These are phyloP conservation scores for Filobasidium floriforme DNA, from an alignment of 768 basidiomycete genomes.

Conservation along the genomic window DNA sequence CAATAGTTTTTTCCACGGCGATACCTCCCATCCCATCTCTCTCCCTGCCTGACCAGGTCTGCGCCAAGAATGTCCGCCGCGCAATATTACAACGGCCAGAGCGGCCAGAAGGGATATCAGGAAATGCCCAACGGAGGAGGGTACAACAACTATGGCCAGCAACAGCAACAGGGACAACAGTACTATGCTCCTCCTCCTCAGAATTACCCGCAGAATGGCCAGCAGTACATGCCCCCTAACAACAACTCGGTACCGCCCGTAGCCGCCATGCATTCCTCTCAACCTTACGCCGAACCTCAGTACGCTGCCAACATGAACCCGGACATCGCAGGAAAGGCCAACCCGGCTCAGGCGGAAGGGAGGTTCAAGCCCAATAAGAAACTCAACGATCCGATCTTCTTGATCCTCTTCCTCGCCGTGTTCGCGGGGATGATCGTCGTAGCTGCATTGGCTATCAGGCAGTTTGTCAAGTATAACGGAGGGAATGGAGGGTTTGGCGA, in stretches of 20 bases:
- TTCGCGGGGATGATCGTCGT: slow-evolving; percentile 64
- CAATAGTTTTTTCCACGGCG: too few species aligned
- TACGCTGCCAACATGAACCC: slow-evolving; percentile 8
- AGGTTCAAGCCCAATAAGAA: slow-evolving; percentile 52
- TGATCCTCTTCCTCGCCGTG: slow-evolving; percentile 65
- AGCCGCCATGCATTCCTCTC: slow-evolving; percentile 13
- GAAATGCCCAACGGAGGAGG: not conserved
- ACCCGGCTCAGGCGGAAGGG: not conserved
- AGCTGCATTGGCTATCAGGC: slow-evolving; percentile 58
- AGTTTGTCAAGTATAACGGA: slow-evolving; percentile 60
- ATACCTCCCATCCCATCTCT: too few species aligned
- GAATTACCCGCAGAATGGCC: slow-evolving; percentile 13
- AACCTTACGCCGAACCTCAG: slow-evolving; percentile 17
- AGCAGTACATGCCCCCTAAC: slow-evolving; percentile 1
- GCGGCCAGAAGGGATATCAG: not conserved
- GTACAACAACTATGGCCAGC: not conserved
- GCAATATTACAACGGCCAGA: slow-evolving; percentile 4
- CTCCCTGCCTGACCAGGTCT: too few species aligned
- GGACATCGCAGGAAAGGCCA: not conserved
- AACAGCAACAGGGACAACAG: not conserved
- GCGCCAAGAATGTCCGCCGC: not conserved
- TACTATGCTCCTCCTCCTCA: slow-evolving; percentile 10
- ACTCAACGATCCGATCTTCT: slow-evolving; percentile 65
- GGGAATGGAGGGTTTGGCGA: slow-evolving; percentile 62
- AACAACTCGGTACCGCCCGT: slow-evolving; percentile 10